phyloP scores from a whole-genome alignment of 225 moss, liverwort and hornwort species.

The Physcomitrellopsis africana region DNA sequence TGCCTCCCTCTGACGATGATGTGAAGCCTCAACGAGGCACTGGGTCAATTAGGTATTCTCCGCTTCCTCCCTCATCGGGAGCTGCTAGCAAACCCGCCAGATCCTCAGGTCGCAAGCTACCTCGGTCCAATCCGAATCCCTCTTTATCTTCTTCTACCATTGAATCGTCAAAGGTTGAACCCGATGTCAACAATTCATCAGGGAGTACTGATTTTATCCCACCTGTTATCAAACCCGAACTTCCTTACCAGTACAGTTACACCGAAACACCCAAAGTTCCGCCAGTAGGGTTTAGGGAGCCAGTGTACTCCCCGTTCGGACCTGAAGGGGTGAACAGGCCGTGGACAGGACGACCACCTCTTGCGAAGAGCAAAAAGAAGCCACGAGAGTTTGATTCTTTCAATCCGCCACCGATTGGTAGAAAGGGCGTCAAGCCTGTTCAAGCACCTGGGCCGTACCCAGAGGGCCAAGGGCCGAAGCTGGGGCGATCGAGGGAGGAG shows the following conservation, averaged over 20 bases:
- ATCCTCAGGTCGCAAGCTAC: slow-evolving; percentile 37
- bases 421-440: slow-evolving; percentile 92
- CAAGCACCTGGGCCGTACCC: slow-evolving; percentile 83
- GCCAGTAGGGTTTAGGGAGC: slow-evolving; percentile 80
- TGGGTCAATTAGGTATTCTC: slow-evolving; percentile 47
- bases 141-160: slow-evolving; percentile 1
- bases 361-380: slow-evolving; percentile 82
- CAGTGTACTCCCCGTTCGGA: slow-evolving; percentile 90
- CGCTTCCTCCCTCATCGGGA: slow-evolving; percentile 38
- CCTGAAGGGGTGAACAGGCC: slow-evolving; percentile 79
- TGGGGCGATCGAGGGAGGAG: slow-evolving; percentile 73
- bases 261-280: slow-evolving; percentile 72
- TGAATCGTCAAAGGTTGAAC: slow-evolving; percentile 3
- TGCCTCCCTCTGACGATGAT: slow-evolving; percentile 10
- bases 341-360: slow-evolving; percentile 91
- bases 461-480: slow-evolving; percentile 65
- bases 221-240: slow-evolving; percentile 53
- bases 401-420: slow-evolving; percentile 75
- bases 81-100: slow-evolving; percentile 56
- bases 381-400: slow-evolving; percentile 85
- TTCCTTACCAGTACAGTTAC: slow-evolving; percentile 79
- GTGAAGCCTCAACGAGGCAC: slow-evolving; percentile 22
- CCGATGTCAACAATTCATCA: not conserved
- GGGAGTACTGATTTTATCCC: slow-evolving; percentile 33
- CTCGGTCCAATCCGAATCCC: slow-evolving; percentile 19